Evolutionary conservation across 1,284 basidiomycete genomes (phyloP), one percentile per base, ranked within the genome.

Genomic region (Leccinum pachyderme): DNA sequence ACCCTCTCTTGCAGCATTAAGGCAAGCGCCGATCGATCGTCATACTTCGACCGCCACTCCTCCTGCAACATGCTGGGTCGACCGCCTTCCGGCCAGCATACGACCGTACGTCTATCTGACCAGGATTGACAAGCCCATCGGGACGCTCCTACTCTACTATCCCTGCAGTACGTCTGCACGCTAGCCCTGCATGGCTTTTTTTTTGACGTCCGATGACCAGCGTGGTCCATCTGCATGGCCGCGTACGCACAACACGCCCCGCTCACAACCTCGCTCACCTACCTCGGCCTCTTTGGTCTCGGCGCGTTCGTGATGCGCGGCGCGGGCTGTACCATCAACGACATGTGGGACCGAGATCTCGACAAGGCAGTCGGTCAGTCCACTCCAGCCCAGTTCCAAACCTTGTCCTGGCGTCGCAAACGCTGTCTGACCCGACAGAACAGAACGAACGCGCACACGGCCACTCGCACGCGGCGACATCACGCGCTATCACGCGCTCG

Each of bases 261-360:
- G 0, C 76, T 82, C 43, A 79, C 82, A 5, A 81, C 80, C 0
- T 88, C 92, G 8, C 66, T 92, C 54, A 86, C 82, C 25, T 95
- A 94, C 66, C 76, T 93, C 37, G 76, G 81, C 27, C 77, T 99
- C 0, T 99, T 99, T 66, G 95, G 91, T 1, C 73, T 89, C 4
- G 97, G 97, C 0, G 94, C 97, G 0, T 66, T 98, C 44, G 81
- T 99, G 53, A 99, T 99, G 97, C 87, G 97, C 18, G 95, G 97
- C 7, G 97, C 97, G 6, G 97, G 97, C 5, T 99, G 97, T 71
- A 98, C 94, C 0, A 97, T 99, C 66, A 99, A 99, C 70, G 97
- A 99, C 70, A 89, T 99, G 86, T 99, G 97, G 95, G 97, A 99
- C 71, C 80, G 81, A 60, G 84, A 92, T 63, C 82, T 98, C 55